Base-by-base conservation (phyloP, 1,139 yeast genomes). In the Nakaseomyces delphensis region DNA sequence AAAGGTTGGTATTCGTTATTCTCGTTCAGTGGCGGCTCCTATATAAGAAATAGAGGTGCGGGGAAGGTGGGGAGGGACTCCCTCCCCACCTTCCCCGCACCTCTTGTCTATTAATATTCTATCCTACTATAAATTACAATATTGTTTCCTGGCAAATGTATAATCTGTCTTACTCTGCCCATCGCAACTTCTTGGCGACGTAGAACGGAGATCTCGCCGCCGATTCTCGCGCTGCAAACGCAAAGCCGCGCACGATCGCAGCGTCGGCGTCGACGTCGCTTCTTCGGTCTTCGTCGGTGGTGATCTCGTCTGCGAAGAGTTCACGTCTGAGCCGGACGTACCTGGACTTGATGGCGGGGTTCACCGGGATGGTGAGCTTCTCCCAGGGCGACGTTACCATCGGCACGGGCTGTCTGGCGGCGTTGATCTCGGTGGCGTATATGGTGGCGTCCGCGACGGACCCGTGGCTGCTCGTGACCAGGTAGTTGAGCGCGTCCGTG, bases 391-490 rank as follows among this genome's bases (percentile, higher is more conserved):
- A 71, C 42, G 73, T 78, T 0, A 86, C 85, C 18, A 77, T 59
- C 5, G 83, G 83, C 43, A 81, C 73, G 8, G 82, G 83, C 47
- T 73, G 76, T 18, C 43, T 43, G 11, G 45, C 44, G 0, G 85
- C 73, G 56, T 82, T 82, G 39, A 82, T 69, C 57, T 81, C 89
- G 1, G 89, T 82, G 2, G 86, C 91, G 60, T 76, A 81, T 50
- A 74, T 76, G 3, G 89, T 81, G 6, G 89, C 89, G 55, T 82
- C 89, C 49, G 72, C 74, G 16, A 78, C 55, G 43, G 70, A 69
- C 0, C 87, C 87, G 20, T 79, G 77, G 57, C 80, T 76, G 2
- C 87, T 74, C 49, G 79, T 82, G 30, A 82, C 86, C 35, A 80
- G 62, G 52, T 73, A 70, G 43, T 78, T 78, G 25, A 73, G 50